These are phyloP conservation scores for Erigeron canadensis DNA, from an alignment of 129 eudicot genomes.

Conservation along the genomic window DNA sequence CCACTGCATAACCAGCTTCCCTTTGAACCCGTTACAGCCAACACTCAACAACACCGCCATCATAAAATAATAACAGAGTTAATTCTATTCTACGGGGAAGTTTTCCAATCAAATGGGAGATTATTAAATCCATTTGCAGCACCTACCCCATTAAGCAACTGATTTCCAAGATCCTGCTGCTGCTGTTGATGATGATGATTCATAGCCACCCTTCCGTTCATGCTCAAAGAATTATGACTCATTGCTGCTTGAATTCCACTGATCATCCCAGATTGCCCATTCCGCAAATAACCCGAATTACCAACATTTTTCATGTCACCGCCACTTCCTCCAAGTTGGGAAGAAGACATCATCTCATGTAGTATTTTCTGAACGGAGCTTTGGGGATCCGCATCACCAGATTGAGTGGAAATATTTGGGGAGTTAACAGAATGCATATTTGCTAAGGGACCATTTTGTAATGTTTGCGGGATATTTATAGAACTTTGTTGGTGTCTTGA, in stretches of 20 bases:
- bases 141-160: slow-evolving; percentile 16
- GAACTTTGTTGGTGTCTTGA: slow-evolving; percentile 20
- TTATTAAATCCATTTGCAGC: slow-evolving; percentile 11
- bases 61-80: background rate
- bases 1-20: slow-evolving; percentile 9
- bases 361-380: slow-evolving; percentile 23
- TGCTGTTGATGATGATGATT: slow-evolving; percentile 15
- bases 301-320: slow-evolving; percentile 13
- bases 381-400: slow-evolving; percentile 22
- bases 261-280: slow-evolving; percentile 6
- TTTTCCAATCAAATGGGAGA: slow-evolving; percentile 17
- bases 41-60: background rate
- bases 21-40: slow-evolving; percentile 7
- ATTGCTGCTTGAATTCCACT: slow-evolving; percentile 11
- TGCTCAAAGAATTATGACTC: slow-evolving; percentile 17
- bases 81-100: slow-evolving; percentile 13
- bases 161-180: slow-evolving; percentile 14
- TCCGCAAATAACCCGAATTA: slow-evolving; percentile 7
- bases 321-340: slow-evolving; percentile 13
- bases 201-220: slow-evolving; percentile 17
- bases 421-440: slow-evolving; percentile 2
- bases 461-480: slow-evolving; percentile 9
- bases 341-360: slow-evolving; percentile 22
- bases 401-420: slow-evolving; percentile 11
- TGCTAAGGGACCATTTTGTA: slow-evolving; percentile 15